A percentile compares a stretch with the other conserved stretches of the same genome.
These are phyloP conservation scores for Hericium erinaceus DNA, from an alignment of 768 basidiomycete species.

Conservation along the genomic window DNA sequence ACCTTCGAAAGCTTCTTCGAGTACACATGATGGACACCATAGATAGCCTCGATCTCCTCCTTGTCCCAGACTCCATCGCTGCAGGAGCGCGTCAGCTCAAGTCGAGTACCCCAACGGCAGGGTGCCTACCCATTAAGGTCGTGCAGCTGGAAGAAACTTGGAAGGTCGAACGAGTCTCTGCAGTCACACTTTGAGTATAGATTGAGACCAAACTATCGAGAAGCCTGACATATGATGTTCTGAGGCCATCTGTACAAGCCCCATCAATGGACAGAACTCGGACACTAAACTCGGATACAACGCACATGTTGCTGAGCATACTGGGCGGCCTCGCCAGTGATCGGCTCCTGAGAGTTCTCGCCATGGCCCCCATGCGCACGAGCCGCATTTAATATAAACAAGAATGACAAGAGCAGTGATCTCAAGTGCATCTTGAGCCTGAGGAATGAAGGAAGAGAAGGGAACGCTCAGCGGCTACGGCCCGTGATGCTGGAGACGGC, in stretches of 20 bases:
- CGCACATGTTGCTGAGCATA: constrained; percentile 91
- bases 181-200: constrained; percentile 1
- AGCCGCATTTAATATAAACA: constrained; percentile 13
- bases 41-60: constrained; percentile 90
- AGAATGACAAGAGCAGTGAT: constrained; percentile 3
- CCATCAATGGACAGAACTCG: background rate
- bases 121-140: constrained; percentile 70
- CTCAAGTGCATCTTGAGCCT: constrained; percentile 8
- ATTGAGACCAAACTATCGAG: background rate
- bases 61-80: constrained; percentile 78
- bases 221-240: constrained; percentile 73
- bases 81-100: background rate
- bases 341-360: constrained; percentile 16
- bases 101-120: background rate
- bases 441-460: background rate
- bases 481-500: too few species aligned
- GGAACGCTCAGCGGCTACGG: too few species aligned
- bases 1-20: constrained; percentile 76
- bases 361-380: constrained; percentile 50
- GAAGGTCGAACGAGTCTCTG: constrained; percentile 74
- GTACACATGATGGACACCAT: constrained; percentile 90
- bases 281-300: constrained; percentile 14
- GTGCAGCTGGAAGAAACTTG: constrained; percentile 93
- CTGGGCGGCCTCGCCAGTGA: constrained; percentile 18
- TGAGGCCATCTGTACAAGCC: constrained; percentile 58